Base-by-base conservation (phyloP, 2,329 filamentous ascomycete species). In the Nemania sp. region DNA sequence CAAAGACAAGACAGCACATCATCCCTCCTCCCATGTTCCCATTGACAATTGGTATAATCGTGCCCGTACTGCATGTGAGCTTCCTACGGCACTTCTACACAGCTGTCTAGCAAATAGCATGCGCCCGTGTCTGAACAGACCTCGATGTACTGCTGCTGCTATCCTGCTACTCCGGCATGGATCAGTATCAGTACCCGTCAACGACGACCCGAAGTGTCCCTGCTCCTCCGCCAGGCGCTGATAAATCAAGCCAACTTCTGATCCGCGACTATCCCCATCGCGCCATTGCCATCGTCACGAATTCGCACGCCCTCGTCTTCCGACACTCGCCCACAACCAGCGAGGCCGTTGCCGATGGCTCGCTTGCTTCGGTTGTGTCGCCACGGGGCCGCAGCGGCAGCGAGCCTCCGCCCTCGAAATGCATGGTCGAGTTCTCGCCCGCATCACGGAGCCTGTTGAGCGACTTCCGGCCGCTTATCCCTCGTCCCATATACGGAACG, bases 231-330 rank as follows among this genome's bases (percentile, higher is more conserved):
- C 83, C 84, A 15, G 82, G 84, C 52, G 80, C 82, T 70, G 86
- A 89, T 67, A 87, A 85, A 83, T 88, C 90, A 65, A 91, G 93
- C 81, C 91, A 91, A 76, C 89, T 97, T 69, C 88, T 96, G 76
- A 90, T 97, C 79, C 92, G 92, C 82, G 94, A 98, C 78, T 89
- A 93, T 77, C 93, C 93, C 73, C 89, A 93, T 78, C 92, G 95
- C 72, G 92, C 93, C 72, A 93, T 98, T 79, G 93, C 93, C 72
- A 90, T 98, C 72, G 91, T 91, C 43, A 94, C 94, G 32, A 83
- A 90, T 47, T 88, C 90, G 22, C 91, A 97, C 80, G 92, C 91
- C 76, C 86, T 98, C 74, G 91, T 97, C 72, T 93, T 98, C 78
- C 91, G 93, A 70, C 90, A 96, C 82, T 93, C 88, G 78, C 83